Conservation (phyloP, 805 yeast species). For the Maudiozyma serrabonitensis region DNA sequence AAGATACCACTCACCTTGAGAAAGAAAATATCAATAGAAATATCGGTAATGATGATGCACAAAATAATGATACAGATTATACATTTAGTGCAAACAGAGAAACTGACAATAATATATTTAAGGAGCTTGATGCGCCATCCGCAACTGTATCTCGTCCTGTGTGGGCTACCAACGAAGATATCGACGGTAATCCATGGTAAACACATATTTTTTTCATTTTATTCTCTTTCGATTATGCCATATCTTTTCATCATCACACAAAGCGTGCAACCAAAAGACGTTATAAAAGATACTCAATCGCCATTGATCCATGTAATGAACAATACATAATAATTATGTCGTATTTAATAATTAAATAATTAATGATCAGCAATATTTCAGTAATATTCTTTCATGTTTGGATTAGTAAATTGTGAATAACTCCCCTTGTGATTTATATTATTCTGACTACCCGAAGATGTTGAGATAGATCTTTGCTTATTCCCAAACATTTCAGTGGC, state of each 20-base stretch:
- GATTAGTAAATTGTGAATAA: slow-evolving; percentile 1
- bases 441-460: slow-evolving; percentile 1
- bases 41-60: slow-evolving; percentile 1
- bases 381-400: neutral
- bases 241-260: no score
- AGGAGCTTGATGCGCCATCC: slow-evolving; percentile 70
- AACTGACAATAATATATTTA: slow-evolving; percentile 28
- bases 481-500: slow-evolving; percentile 27
- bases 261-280: no score
- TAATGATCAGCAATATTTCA: neutral
- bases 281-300: no score
- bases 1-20: slow-evolving; percentile 2
- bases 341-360: no score
- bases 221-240: neutral
- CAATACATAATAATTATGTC: neutral
- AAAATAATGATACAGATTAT: neutral
- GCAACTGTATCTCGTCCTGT: slow-evolving; percentile 23
- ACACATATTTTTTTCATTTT: neutral
- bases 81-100: neutral
- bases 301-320: neutral
- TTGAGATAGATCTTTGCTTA: slow-evolving; percentile 7
- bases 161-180: slow-evolving; percentile 43
- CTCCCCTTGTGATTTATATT: neutral
- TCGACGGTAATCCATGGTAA: slow-evolving; percentile 58
- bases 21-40: slow-evolving; percentile 1